Evolutionary conservation across 2,329 filamentous ascomycete genomes (phyloP), one percentile per base, ranked within the genome.

Genomic region (Pyrenochaeta sp.): DNA sequence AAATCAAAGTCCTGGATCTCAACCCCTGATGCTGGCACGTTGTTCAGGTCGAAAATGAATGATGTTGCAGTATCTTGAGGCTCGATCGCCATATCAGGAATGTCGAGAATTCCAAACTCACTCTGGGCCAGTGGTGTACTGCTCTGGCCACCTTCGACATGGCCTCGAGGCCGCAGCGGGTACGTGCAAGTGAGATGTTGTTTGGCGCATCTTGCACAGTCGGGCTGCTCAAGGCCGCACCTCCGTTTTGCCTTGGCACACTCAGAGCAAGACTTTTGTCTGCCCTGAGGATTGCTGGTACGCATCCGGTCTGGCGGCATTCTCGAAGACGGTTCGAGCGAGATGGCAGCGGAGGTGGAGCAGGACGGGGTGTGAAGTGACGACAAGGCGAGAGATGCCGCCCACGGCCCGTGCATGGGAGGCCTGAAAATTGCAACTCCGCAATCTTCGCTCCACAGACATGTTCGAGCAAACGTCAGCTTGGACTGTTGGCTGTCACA

Each of bases 221-320:
- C 59, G 2, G 81, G 82, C 10, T 74, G 59, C 13, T 72, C 73
- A 24, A 79, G 74, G 51, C 81, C 78, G 60, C 82, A 85, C 34
- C 77, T 78, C 10, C 82, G 75, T 62, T 84, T 85, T 17, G 81
- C 75, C 54, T 75, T 77, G 34, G 77, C 81, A 67, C 82, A 85
- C 18, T 77, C 75, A 3, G 74, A 69, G 55, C 82, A 85, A 3
- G 82, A 80, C 65, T 82, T 84, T 32, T 81, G 78, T 17, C 67
- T 41, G 5, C 63, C 58, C 31, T 68, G 60, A 8, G 49, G 3
- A 15, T 67, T 68, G 9, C 21, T 11, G 8, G 44, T 41, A 11
- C 57, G 55, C 11, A 34, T 35, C 14, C 56, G 50, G 8, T 58
- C 74, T 30, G 73, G 78, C 22, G 75, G 77, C 63, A 77, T 78